Evolutionary conservation across 1,139 yeast species (phyloP).

Genomic region (Geotrichum aggregatum): DNA sequence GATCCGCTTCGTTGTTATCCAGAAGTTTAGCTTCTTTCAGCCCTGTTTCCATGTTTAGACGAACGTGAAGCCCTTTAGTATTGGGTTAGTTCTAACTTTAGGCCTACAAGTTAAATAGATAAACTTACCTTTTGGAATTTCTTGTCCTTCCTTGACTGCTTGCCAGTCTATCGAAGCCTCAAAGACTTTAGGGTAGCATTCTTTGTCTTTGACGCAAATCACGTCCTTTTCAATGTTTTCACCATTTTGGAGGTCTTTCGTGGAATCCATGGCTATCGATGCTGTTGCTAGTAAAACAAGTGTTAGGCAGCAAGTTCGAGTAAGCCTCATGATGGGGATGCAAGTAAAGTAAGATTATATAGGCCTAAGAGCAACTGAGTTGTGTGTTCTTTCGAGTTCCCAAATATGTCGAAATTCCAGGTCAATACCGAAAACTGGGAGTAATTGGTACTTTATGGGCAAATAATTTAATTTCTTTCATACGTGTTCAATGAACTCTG

Average conservation of each 20-base stretch:
- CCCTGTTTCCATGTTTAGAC: constrained; percentile 65
- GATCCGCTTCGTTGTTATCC: constrained; percentile 26
- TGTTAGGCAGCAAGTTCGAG: background rate
- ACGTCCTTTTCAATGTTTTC: constrained; percentile 9
- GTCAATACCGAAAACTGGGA: background rate
- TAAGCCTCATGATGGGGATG: constrained; percentile 3
- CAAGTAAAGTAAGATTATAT: too few species aligned
- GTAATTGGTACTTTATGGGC: background rate
- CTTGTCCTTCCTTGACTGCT: constrained; percentile 59
- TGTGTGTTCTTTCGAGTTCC: background rate
- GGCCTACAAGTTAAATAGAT: background rate
- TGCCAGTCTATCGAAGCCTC: constrained; percentile 67
- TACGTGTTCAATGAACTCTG: constrained; percentile 9
- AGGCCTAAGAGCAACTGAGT: too few species aligned
- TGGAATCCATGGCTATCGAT: constrained; percentile 2
- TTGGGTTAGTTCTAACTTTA: background rate
- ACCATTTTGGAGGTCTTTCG: background rate
- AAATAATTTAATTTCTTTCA: background rate
- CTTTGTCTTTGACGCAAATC: constrained; percentile 34
- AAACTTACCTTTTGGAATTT: constrained; percentile 46
- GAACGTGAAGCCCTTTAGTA: constrained; percentile 70
- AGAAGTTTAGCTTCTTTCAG: constrained; percentile 59
- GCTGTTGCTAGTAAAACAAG: constrained; percentile 9
- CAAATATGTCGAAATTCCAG: background rate
- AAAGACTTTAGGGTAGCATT: constrained; percentile 47